These are phyloP conservation scores for Ogataea naganishii DNA, from an alignment of 805 yeast species.

Conservation along the genomic window DNA sequence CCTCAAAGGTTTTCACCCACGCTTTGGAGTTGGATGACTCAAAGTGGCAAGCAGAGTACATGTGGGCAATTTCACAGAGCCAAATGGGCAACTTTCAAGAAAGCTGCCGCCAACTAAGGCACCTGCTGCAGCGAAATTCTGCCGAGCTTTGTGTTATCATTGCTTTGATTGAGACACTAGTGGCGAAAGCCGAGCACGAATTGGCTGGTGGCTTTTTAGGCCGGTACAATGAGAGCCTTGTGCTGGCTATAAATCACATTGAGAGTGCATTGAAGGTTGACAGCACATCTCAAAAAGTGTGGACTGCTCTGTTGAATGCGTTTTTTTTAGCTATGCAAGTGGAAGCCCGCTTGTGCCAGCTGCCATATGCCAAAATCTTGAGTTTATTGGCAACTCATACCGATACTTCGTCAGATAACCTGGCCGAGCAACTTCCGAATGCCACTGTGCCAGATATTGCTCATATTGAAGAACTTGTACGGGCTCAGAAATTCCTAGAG, in stretches of 20 bases:
- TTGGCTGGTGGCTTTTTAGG: conserved; percentile 56
- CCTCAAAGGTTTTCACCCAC: conserved; percentile 68
- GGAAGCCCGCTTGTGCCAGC: conserved; percentile 38
- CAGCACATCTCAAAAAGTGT: conserved; percentile 39
- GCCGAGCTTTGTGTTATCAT: conserved; percentile 41
- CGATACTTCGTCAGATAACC: conserved; percentile 1
- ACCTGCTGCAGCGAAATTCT: conserved; percentile 34
- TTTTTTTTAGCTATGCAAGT: conserved; percentile 44
- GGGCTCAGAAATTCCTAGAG: conserved; percentile 1
- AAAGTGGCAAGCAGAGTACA: conserved; percentile 56
- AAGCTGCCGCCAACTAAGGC: conserved; percentile 41
- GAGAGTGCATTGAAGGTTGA: conserved; percentile 12
- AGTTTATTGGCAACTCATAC: conserved; percentile 8
- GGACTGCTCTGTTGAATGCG: conserved; percentile 60
- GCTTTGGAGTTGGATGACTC: conserved; percentile 46
- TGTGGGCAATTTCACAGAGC: conserved; percentile 58
- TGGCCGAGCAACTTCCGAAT: conserved; percentile 2
- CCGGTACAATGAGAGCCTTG: conserved; percentile 45
- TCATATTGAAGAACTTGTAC: conserved; percentile 16
- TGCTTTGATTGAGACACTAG: conserved; percentile 48
- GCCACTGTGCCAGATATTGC: conserved; percentile 10
- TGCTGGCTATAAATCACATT: conserved; percentile 26
- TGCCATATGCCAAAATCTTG: conserved; percentile 39
- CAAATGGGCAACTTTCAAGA: conserved; percentile 58
- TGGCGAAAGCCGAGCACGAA: conserved; percentile 44